A percentile compares a stretch with the other conserved stretches of the same genome.
Evolutionary conservation across 2,329 filamentous ascomycete genomes (phyloP).

Genomic region (Colletotrichum simmondsii): DNA sequence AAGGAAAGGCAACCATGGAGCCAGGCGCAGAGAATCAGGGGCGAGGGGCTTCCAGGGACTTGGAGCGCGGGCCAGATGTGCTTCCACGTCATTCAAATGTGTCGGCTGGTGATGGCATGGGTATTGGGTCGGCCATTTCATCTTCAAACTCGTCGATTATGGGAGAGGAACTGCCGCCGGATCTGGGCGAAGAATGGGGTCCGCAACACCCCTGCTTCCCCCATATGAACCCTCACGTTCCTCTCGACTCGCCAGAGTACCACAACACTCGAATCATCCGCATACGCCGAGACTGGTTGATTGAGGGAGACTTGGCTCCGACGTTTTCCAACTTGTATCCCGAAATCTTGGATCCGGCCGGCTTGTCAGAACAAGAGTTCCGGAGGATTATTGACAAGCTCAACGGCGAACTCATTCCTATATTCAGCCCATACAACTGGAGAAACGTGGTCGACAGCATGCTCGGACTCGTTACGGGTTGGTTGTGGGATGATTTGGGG

Average conservation of each 20-base stretch:
- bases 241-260: constrained; percentile 79
- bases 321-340: constrained; percentile 96
- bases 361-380: constrained; percentile 88
- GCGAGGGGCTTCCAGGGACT: constrained; percentile 59
- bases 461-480: constrained; percentile 86
- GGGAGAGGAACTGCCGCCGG: constrained; percentile 72
- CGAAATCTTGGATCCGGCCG: constrained; percentile 88
- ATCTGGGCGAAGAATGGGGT: constrained; percentile 86
- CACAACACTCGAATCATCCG: constrained; percentile 88
- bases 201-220: constrained; percentile 94
- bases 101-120: constrained; percentile 62
- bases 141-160: constrained; percentile 70
- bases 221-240: constrained; percentile 91
- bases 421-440: constrained; percentile 81
- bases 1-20: constrained; percentile 60
- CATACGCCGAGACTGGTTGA: constrained; percentile 90
- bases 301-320: constrained; percentile 88
- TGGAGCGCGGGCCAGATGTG: constrained; percentile 64
- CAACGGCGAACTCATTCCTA: constrained; percentile 79
- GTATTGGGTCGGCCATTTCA: constrained; percentile 65
- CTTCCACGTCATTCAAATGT: constrained; percentile 56
- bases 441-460: constrained; percentile 84
- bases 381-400: constrained; percentile 83
- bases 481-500: constrained; percentile 94
- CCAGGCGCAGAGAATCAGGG: constrained; percentile 46